Conservation (phyloP, 2,329 filamentous ascomycete genomes). For the Xylariales sp. region DNA sequence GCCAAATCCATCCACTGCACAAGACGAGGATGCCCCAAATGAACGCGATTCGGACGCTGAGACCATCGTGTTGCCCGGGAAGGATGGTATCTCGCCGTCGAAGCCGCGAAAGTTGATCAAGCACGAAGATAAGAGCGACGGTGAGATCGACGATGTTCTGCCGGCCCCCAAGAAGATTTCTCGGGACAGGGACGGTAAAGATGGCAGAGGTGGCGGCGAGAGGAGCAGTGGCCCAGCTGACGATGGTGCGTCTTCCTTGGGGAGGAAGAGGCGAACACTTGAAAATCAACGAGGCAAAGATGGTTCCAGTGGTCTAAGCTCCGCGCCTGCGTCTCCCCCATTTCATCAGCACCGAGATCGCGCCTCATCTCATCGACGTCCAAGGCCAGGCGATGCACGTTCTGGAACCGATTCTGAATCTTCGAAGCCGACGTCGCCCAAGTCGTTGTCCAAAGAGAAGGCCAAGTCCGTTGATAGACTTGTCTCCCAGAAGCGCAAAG, state of each 20-base stretch:
- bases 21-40: constrained; percentile 38
- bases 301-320: constrained; percentile 53
- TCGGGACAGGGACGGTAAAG: constrained; percentile 28
- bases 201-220: constrained; percentile 24
- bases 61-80: constrained; percentile 64
- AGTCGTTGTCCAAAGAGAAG: constrained; percentile 43
- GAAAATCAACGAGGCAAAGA: constrained; percentile 45
- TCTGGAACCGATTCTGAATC: constrained; percentile 55
- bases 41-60: constrained; percentile 68
- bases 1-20: constrained; percentile 14
- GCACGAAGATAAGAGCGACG: constrained; percentile 59
- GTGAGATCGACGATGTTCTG: constrained; percentile 38
- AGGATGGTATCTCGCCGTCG: constrained; percentile 59
- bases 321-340: constrained; percentile 52
- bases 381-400: constrained; percentile 31
- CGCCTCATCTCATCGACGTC: constrained; percentile 31
- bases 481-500: constrained; percentile 49
- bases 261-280: constrained; percentile 48
- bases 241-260: constrained; percentile 22
- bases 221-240: background rate
- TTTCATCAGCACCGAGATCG: constrained; percentile 27
- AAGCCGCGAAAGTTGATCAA: constrained; percentile 60
- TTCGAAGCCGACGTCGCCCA: constrained; percentile 39
- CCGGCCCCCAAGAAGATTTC: constrained; percentile 25
- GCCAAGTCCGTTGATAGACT: constrained; percentile 42